Percentiles rank a stretch among this genome's conserved stretches.
These are phyloP conservation scores for Alternaria sp. DNA, from an alignment of 2,329 filamentous ascomycete species.

Conservation along the genomic window DNA sequence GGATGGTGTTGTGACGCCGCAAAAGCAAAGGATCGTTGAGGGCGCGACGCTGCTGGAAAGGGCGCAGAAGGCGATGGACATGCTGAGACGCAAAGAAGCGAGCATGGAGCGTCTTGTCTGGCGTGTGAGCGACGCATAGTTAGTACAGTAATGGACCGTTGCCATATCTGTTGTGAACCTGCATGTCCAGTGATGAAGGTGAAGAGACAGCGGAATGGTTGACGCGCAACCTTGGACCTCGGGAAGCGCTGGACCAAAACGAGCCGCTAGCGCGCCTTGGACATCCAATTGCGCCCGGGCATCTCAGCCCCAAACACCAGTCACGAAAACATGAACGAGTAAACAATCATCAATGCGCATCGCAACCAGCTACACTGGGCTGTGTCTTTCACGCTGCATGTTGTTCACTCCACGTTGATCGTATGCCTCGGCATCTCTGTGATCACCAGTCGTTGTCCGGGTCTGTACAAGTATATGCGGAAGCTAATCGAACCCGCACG, in stretches of 20 bases:
- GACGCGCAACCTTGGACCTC: no score
- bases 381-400: not conserved
- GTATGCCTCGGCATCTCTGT: not conserved
- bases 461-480: not conserved
- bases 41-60: slow-evolving; percentile 51
- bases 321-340: not conserved
- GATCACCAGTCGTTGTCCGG: not conserved
- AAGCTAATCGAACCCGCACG: not conserved
- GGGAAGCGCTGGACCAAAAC: not conserved
- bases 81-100: slow-evolving; percentile 52
- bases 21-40: slow-evolving; percentile 51
- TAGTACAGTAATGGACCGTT: not conserved
- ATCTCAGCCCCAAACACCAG: not conserved
- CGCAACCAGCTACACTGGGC: not conserved
- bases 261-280: not conserved
- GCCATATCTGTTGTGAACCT: not conserved
- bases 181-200: not conserved
- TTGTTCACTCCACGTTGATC: not conserved
- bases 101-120: slow-evolving; percentile 56
- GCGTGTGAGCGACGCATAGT: slow-evolving; percentile 28
- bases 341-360: not conserved
- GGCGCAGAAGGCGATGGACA: slow-evolving; percentile 52
- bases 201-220: not conserved
- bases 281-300: not conserved
- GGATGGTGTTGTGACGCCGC: slow-evolving; percentile 50